Evolutionary conservation across 495 filamentous ascomycete species (phyloP).

Genomic region (Thozetella sp.): DNA sequence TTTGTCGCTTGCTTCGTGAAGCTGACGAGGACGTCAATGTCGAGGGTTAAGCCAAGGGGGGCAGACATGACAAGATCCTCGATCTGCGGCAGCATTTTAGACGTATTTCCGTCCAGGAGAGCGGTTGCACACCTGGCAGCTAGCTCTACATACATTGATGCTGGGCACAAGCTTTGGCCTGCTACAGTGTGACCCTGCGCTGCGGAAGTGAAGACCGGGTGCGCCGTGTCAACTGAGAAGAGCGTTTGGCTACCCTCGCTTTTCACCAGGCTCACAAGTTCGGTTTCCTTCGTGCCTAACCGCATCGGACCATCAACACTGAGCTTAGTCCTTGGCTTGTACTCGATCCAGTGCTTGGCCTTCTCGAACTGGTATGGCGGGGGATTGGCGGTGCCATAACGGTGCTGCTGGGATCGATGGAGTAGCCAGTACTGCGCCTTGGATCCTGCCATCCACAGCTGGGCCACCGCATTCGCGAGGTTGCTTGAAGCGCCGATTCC

Average conservation of each 20-base stretch:
- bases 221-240: background rate
- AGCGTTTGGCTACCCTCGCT: background rate
- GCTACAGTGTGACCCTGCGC: conserved; percentile 14
- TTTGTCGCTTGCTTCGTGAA: background rate
- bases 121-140: conserved; percentile 5
- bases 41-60: background rate
- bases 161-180: conserved; percentile 8
- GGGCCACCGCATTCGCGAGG: background rate
- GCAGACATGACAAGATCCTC: background rate
- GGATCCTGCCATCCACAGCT: conserved; percentile 10
- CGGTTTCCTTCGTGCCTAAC: no score
- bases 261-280: background rate
- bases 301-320: no score
- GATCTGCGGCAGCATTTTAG: background rate
- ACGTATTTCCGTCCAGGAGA: background rate
- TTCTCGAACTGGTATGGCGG: conserved; percentile 40
- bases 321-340: no score
- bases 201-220: conserved; percentile 4
- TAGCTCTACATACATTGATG: conserved; percentile 13
- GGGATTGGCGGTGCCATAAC: conserved; percentile 18
- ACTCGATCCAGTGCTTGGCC: conserved; percentile 19
- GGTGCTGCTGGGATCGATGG: background rate
- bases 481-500: background rate
- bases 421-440: background rate
- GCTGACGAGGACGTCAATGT: background rate